Evolutionary conservation across 179 eudicot genomes (phyloP).

Genomic region (Beta macrorhiza): DNA sequence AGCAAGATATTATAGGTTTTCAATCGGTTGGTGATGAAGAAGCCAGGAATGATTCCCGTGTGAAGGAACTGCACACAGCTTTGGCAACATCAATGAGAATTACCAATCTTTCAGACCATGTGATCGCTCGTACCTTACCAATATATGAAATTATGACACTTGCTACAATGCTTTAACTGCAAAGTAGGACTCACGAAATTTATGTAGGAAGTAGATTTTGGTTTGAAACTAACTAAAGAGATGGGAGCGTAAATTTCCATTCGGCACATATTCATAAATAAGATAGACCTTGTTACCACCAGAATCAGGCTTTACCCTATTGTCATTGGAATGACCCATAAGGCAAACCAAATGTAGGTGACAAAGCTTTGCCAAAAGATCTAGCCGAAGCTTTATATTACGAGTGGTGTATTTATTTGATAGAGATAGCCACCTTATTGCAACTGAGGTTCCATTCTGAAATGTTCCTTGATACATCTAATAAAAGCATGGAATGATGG

Average conservation of each 20-base stretch:
- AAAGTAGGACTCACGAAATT: background rate
- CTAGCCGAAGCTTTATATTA: constrained; percentile 74
- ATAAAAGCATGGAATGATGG: background rate
- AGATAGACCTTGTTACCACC: constrained; percentile 64
- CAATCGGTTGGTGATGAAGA: constrained; percentile 56
- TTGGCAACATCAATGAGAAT: constrained; percentile 73
- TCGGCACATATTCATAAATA: constrained; percentile 71
- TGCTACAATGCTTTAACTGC: background rate
- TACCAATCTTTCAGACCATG: constrained; percentile 78
- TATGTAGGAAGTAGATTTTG: background rate
- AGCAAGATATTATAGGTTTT: constrained; percentile 66
- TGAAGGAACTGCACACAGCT: constrained; percentile 90
- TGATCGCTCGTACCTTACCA: constrained; percentile 41
- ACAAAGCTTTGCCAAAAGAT: constrained; percentile 77
- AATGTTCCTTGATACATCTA: constrained; percentile 79
- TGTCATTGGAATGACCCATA: constrained; percentile 83
- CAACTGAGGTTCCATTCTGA: constrained; percentile 62
- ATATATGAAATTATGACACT: constrained; percentile 40
- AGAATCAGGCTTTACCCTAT: constrained; percentile 41
- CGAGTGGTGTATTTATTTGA: constrained; percentile 55
- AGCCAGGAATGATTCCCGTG: constrained; percentile 80
- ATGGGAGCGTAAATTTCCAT: constrained; percentile 60
- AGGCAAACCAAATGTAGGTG: constrained; percentile 83
- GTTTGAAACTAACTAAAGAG: constrained; percentile 55
- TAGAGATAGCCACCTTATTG: constrained; percentile 65